Evolutionary conservation across 2,329 filamentous ascomycete species (phyloP), one percentile per base, ranked within the genome.

Genomic region (Diaporthe humulicola): DNA sequence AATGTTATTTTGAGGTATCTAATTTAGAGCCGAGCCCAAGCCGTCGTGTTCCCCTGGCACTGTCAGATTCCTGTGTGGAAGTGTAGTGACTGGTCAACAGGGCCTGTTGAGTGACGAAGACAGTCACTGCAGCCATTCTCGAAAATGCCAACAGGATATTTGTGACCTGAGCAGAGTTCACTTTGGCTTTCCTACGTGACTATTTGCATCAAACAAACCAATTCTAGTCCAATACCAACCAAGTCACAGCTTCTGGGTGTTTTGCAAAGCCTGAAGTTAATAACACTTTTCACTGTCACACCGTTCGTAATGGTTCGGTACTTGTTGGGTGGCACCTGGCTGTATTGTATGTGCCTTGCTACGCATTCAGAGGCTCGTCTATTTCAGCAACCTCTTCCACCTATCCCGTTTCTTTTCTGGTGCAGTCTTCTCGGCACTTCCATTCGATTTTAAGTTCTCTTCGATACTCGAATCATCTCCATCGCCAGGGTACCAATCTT

Each of bases 361-460:
- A 5, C 38, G 3, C 12, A n/a, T 30, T 3, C 14, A 67, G 10
- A 22, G 7, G 17, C 9, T 38, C 6, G 4, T 52, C 7, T 67
- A 67, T n/a, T 52, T 48, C 17, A 67, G 17, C 12, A 67, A 15
- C 45, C 40, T 67, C 33, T 36, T 67, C 64, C 64, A 67, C 12
- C 64, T 50, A 25, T 22, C 19, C 14, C 45, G 45, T 38, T 67
- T 67, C 30, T 67, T 67, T 19, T 48, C 64, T 38, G 33, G 30
- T 7, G 9, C 22, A 8, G 15, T 67, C 30, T 22, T 38, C 22
- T 40, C 45, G 1, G n/a, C 4, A 12, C 12, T 40, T 14, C 25
- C 30, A 52, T 52, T 22, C 45, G n/a, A 38, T 17, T 67, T 67
- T 15, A 33, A 52, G 8, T 8, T 28, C 14, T 52, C 30, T 6